phyloP scores from a whole-genome alignment of 2,329 filamentous ascomycete species.

The Pyrenophora tritici-repentis region DNA sequence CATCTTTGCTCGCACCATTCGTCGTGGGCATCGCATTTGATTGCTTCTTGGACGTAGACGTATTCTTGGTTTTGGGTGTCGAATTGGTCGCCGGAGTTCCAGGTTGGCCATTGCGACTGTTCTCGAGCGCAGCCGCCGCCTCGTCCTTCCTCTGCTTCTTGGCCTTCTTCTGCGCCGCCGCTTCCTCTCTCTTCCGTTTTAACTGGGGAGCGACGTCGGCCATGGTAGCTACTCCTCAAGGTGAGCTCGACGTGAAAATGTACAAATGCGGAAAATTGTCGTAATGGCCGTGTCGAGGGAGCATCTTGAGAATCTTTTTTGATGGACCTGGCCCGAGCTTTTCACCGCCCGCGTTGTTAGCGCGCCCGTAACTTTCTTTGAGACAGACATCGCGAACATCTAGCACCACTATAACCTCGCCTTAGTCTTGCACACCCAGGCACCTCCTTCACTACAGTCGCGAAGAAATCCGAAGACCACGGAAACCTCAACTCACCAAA shows the following conservation, averaged over 20 bases:
- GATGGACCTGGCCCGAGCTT: conserved; percentile 35
- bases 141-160: conserved; percentile 37
- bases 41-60: conserved; percentile 16
- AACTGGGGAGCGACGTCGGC: conserved; percentile 31
- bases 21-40: conserved; percentile 17
- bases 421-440: neutral
- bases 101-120: conserved; percentile 20
- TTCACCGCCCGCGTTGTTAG: conserved; percentile 40
- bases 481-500: conserved; percentile 45
- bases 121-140: conserved; percentile 16
- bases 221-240: conserved; percentile 22
- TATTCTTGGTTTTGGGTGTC: conserved; percentile 19
- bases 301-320: conserved; percentile 29
- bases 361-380: conserved; percentile 43
- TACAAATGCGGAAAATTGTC: conserved; percentile 4
- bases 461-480: neutral
- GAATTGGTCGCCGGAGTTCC: conserved; percentile 17
- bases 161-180: conserved; percentile 34
- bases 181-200: conserved; percentile 40
- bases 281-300: conserved; percentile 4
- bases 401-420: conserved; percentile 15
- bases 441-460: neutral
- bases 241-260: neutral
- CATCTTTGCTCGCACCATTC: conserved; percentile 14
- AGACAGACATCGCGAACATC: conserved; percentile 23